phyloP scores from a whole-genome alignment of 2,329 filamentous ascomycete species.

The Xylaria sp. region DNA sequence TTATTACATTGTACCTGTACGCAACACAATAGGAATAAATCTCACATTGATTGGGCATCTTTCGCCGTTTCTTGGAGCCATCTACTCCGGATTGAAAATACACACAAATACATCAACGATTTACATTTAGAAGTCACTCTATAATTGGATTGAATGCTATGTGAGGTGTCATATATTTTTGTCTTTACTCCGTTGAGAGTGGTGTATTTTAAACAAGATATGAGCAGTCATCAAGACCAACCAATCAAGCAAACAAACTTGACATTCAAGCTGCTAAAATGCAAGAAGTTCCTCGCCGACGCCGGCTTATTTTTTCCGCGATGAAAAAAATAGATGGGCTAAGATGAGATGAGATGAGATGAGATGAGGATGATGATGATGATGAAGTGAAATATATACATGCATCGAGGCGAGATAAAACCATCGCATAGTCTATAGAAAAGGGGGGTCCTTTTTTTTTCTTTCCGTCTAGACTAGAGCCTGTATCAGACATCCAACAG shows the following conservation, averaged over 20 bases:
- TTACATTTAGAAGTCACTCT: not conserved
- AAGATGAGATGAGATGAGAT: slow-evolving; percentile 19
- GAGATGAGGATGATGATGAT: not conserved
- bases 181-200: not conserved
- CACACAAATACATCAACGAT: not conserved
- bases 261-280: not conserved
- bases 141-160: not conserved
- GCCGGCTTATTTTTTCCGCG: not conserved
- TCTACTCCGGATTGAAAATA: not conserved
- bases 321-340: not conserved
- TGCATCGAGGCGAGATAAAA: slow-evolving; percentile 28
- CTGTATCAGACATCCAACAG: not conserved
- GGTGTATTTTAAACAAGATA: not conserved
- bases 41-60: slow-evolving; percentile 5
- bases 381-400: slow-evolving; percentile 5
- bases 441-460: not conserved
- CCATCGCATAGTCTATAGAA: not conserved
- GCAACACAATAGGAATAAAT: slow-evolving; percentile 24
- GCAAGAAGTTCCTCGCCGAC: not conserved
- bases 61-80: too few species aligned
- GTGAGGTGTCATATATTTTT: not conserved
- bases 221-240: not conserved
- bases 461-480: not conserved
- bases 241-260: not conserved
- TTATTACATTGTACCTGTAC: slow-evolving; percentile 25